These are phyloP conservation scores for Penicillium taxi DNA, from an alignment of 495 filamentous ascomycete species.

Conservation along the genomic window DNA sequence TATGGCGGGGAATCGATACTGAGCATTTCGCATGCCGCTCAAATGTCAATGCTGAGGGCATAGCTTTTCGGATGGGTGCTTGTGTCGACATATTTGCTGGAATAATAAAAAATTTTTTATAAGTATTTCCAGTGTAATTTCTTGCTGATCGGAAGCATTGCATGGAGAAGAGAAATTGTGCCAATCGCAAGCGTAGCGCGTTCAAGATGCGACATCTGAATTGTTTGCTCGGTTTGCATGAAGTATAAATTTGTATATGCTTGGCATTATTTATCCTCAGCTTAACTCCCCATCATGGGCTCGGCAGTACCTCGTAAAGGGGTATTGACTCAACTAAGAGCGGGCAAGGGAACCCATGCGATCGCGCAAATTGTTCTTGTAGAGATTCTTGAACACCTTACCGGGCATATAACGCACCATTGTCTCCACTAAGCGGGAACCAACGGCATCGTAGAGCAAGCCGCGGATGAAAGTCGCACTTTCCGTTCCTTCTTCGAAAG, in stretches of 20 bases:
- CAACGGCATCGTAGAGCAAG: slow-evolving; percentile 79
- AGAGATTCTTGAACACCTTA: slow-evolving; percentile 79
- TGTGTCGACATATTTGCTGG: slow-evolving; percentile 33
- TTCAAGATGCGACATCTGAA: slow-evolving; percentile 18
- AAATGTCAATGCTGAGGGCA: slow-evolving; percentile 72
- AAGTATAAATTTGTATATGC: too few relatives aligned
- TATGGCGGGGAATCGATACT: slow-evolving; percentile 40
- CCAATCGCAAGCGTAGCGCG: slow-evolving; percentile 4
- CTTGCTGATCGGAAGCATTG: slow-evolving; percentile 12
- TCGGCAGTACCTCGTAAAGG: too few relatives aligned
- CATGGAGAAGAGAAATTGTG: slow-evolving; percentile 10
- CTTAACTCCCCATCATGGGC: too few relatives aligned
- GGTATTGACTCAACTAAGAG: too few relatives aligned
- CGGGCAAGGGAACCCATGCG: slow-evolving; percentile 69
- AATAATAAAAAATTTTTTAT: neutral
- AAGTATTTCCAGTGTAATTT: slow-evolving; percentile 2
- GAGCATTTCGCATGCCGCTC: slow-evolving; percentile 78
- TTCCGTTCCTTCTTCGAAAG: slow-evolving; percentile 49
- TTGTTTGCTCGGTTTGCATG: slow-evolving; percentile 23
- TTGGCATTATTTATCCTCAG: too few relatives aligned
- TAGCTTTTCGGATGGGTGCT: slow-evolving; percentile 29
- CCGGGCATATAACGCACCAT: slow-evolving; percentile 73
- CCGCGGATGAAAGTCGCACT: slow-evolving; percentile 68
- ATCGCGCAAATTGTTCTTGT: slow-evolving; percentile 63
- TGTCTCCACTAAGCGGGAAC: slow-evolving; percentile 80